Evolutionary conservation across 2,329 filamentous ascomycete genomes (phyloP), one percentile per base, ranked within the genome.

Genomic region (Diplocarpon mali): DNA sequence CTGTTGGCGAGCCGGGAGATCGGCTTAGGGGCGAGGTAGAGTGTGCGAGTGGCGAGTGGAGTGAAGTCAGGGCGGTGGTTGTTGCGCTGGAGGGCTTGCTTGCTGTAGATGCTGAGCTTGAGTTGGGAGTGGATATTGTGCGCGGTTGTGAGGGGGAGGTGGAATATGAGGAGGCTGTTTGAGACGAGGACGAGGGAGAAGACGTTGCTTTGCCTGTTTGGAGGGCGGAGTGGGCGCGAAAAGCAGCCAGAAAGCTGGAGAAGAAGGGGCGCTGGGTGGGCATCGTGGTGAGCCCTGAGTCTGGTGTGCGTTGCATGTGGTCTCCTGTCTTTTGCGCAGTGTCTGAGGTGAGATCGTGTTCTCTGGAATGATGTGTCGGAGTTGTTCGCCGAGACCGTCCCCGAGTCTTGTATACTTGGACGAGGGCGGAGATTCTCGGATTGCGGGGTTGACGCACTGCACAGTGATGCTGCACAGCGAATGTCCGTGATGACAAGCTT

Each of bases 231-330:
- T 59, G 59, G 8, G 57, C 57, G 31, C 60, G 47, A 48, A 62
- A 62, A n/a, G 59, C 58, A 11, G 59, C 57, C 35, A 62, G 53
- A 52, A 62, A 60, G 44, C 56, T 58, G 30, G 58, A 50, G 44
- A 62, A 55, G 51, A 62, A 62, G 16, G 60, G 59, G 27, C 60
- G 52, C 53, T 61, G 60, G 8, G 55, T 55, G 34, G 59, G 47
- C 53, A 60, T 59, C 16, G 38, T 45, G 34, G 15, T 35, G n/a
- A 11, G 34, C 13, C 12, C 30, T 36, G 32, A 29, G 34, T 31
- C 34, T 35, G 40, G 27, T 42, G 40, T 14, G 24, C 27, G 40
- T 16, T 42, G 32, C 40, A 36, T 42, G 32, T 36, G 40, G 5
- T 35, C 30, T 16, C 34, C n/a, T 32, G 11, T 32, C 30, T 12